These are phyloP conservation scores for Mortierella sp. DNA, from an alignment of 371 early-diverging fungal genomes.

Conservation along the genomic window DNA sequence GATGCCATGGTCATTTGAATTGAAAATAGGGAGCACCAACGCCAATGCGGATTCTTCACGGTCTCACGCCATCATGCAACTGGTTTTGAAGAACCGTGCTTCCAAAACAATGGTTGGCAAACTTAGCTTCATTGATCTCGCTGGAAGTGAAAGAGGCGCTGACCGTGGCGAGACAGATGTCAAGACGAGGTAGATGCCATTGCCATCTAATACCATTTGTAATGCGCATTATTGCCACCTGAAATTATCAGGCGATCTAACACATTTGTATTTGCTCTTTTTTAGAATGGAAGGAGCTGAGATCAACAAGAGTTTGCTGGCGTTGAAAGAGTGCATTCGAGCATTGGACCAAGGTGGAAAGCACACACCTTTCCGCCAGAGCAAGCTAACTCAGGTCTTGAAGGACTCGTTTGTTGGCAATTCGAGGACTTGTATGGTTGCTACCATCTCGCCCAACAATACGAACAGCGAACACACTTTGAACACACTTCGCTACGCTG, in stretches of 20 bases:
- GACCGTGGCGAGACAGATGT: constrained; percentile 94
- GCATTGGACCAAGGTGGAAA: constrained; percentile 93
- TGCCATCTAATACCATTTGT: too few species aligned
- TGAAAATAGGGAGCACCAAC: constrained; percentile 74
- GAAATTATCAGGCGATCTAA: too few species aligned
- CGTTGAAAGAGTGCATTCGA: constrained; percentile 97
- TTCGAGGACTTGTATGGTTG: constrained; percentile 97
- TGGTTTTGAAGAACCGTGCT: constrained; percentile 80
- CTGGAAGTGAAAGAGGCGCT: constrained; percentile 98
- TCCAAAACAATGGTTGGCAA: constrained; percentile 73
- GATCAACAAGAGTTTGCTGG: constrained; percentile 98
- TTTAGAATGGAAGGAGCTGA: constrained; percentile 95
- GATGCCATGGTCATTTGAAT: background rate
- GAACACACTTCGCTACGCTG: constrained; percentile 98
- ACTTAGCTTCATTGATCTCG: constrained; percentile 98
- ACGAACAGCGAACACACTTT: constrained; percentile 96
- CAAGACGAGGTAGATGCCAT: constrained; percentile 71
- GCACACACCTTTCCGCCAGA: constrained; percentile 97
- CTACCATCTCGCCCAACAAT: constrained; percentile 93
- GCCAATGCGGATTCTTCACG: constrained; percentile 97
- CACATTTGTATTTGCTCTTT: too few species aligned
- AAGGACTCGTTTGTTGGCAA: constrained; percentile 99
- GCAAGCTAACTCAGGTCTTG: constrained; percentile 96
- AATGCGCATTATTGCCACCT: too few species aligned
- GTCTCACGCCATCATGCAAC: constrained; percentile 97